phyloP scores from a whole-genome alignment of 2,329 filamentous ascomycete genomes.

The Botrytis aclada region DNA sequence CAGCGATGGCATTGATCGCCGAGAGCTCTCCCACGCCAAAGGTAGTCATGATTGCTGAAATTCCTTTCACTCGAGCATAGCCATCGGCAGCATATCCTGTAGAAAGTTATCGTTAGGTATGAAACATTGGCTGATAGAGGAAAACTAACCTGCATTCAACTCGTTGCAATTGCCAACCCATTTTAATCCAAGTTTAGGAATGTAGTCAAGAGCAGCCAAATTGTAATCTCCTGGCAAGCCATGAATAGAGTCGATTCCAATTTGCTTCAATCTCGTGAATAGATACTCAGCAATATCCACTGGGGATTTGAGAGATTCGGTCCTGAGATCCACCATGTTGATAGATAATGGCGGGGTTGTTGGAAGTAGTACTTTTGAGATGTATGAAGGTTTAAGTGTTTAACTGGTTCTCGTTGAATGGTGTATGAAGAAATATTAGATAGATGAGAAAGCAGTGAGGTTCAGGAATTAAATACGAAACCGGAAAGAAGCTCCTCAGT shows the following conservation, averaged over 20 bases:
- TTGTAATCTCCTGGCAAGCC: conserved; percentile 75
- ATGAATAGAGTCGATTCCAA: conserved; percentile 63
- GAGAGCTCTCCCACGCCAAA: conserved; percentile 76
- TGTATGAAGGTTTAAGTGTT: not conserved
- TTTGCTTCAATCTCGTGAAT: conserved; percentile 60
- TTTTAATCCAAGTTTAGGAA: conserved; percentile 54
- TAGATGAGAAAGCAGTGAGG: not conserved
- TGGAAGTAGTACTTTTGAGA: not conserved
- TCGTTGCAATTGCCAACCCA: conserved; percentile 72
- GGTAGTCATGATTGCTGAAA: conserved; percentile 68
- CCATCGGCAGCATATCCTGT: conserved; percentile 75
- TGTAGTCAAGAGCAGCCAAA: conserved; percentile 64
- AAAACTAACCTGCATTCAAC: conserved; percentile 61
- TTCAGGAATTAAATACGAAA: not conserved
- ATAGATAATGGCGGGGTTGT: conserved; percentile 2
- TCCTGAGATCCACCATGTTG: conserved; percentile 41
- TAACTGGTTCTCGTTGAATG: not conserved
- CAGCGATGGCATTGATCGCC: conserved; percentile 69
- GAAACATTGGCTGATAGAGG: not conserved
- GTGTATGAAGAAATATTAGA: not conserved
- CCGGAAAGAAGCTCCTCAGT: not conserved
- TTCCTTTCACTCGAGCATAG: conserved; percentile 70
- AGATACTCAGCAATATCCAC: conserved; percentile 65
- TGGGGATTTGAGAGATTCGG: conserved; percentile 40
- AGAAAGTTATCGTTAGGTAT: not conserved